A percentile compares a stretch with the other conserved stretches of the same genome.
These are phyloP conservation scores for Talaromyces sp. DNA, from an alignment of 2,329 filamentous ascomycete genomes.

Conservation along the genomic window DNA sequence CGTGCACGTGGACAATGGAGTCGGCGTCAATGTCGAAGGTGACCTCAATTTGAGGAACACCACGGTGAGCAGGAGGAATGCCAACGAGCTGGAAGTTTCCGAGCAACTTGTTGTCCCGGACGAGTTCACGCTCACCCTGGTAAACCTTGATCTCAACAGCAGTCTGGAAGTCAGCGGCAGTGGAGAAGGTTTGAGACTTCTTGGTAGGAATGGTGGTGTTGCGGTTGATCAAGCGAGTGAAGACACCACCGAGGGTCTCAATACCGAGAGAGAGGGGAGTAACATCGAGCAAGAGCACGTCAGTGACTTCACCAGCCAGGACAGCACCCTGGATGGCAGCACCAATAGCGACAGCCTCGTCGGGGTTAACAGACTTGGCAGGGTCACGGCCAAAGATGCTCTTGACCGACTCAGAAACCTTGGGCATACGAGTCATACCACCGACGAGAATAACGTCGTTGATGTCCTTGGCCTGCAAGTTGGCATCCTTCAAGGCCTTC, in stretches of 20 bases:
- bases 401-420: conserved; percentile 95
- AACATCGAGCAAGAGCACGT: conserved; percentile 90
- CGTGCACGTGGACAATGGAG: conserved; percentile 94
- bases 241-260: conserved; percentile 95
- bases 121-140: conserved; percentile 99
- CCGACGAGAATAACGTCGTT: conserved; percentile 97
- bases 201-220: conserved; percentile 99
- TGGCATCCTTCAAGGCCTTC: conserved; percentile 93
- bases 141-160: conserved; percentile 99
- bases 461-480: conserved; percentile 85
- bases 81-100: conserved; percentile 99
- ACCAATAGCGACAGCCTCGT: conserved; percentile 96
- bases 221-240: conserved; percentile 96
- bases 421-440: conserved; percentile 99
- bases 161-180: conserved; percentile 95
- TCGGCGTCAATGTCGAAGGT: conserved; percentile 99
- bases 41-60: conserved; percentile 94
- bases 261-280: conserved; percentile 96
- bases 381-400: conserved; percentile 93
- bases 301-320: conserved; percentile 92
- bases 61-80: conserved; percentile 91
- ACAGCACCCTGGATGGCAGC: conserved; percentile 96
- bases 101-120: conserved; percentile 96
- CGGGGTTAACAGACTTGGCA: conserved; percentile 96
- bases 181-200: conserved; percentile 98